Conservation (phyloP, 1,284 basidiomycete genomes). For the Ustilago trichophora region DNA sequence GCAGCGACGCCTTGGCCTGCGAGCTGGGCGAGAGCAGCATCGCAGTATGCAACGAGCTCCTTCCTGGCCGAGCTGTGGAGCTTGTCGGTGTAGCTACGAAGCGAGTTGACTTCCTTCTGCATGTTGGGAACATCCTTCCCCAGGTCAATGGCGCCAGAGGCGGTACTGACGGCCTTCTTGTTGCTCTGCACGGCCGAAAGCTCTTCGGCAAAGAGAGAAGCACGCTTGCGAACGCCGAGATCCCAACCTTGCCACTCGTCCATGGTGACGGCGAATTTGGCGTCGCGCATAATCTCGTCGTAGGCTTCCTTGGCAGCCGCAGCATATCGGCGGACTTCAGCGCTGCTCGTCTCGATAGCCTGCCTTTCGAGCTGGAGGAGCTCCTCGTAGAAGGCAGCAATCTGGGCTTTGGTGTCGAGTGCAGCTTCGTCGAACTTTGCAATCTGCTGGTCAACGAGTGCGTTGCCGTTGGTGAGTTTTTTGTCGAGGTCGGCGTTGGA, state of each 20-base stretch:
- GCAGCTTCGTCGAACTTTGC: conserved; percentile 41
- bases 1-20: conserved; percentile 42
- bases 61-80: conserved; percentile 47
- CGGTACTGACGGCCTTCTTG: conserved; percentile 25
- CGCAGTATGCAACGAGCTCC: conserved; percentile 44
- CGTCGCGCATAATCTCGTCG: conserved; percentile 52
- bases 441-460: conserved; percentile 46
- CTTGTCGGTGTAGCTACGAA: conserved; percentile 25
- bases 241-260: conserved; percentile 63
- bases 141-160: conserved; percentile 37
- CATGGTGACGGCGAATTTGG: conserved; percentile 57
- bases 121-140: conserved; percentile 38
- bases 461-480: conserved; percentile 29
- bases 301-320: conserved; percentile 45
- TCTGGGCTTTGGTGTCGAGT: conserved; percentile 35
- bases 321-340: conserved; percentile 50
- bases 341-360: conserved; percentile 47
- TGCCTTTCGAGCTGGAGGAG: conserved; percentile 42
- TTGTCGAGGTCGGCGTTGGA: conserved; percentile 9
- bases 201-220: conserved; percentile 42
- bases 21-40: conserved; percentile 36
- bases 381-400: conserved; percentile 40
- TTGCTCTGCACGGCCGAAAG: conserved; percentile 37
- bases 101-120: conserved; percentile 37
- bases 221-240: conserved; percentile 48